These are phyloP conservation scores for Linderniella brevidens DNA, from an alignment of 257 asterid species.

Conservation along the genomic window DNA sequence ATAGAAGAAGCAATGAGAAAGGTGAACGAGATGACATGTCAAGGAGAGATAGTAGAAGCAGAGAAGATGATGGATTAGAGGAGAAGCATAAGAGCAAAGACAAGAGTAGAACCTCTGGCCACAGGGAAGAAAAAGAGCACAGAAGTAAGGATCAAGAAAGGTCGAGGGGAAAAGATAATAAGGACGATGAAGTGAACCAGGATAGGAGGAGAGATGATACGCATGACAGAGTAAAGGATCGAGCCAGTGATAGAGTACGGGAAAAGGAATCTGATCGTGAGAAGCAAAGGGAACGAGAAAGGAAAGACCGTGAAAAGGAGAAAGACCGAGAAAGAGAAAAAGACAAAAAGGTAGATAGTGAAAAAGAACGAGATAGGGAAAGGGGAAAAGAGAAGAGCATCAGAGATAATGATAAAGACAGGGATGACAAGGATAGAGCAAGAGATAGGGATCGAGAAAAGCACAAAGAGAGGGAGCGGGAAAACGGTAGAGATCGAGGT, in stretches of 20 bases:
- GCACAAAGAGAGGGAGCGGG: constrained; percentile 42
- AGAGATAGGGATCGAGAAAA: constrained; percentile 47
- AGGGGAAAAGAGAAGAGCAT: constrained; percentile 35
- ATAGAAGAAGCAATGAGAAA: constrained; percentile 34
- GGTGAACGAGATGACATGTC: constrained; percentile 34
- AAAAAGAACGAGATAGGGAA: constrained; percentile 30
- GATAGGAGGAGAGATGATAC: constrained; percentile 25
- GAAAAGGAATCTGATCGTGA: constrained; percentile 43
- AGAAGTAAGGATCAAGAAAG: constrained; percentile 55
- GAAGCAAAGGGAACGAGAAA: constrained; percentile 23
- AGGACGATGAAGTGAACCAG: constrained; percentile 41
- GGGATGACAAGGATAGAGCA: constrained; percentile 42
- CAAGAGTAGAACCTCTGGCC: constrained; percentile 37
- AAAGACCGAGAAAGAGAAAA: constrained; percentile 38
- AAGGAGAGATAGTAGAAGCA: constrained; percentile 42
- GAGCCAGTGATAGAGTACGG: constrained; percentile 23
- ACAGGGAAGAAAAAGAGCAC: constrained; percentile 55
- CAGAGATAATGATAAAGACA: constrained; percentile 35
- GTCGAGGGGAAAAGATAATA: constrained; percentile 33
- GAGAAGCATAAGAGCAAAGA: constrained; percentile 52
- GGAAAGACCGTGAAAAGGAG: constrained; percentile 37
- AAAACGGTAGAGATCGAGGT: constrained; percentile 32
- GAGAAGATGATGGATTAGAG: constrained; percentile 31
- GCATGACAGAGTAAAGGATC: constrained; percentile 29
- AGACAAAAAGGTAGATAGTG: constrained; percentile 14